Evolutionary conservation across 768 basidiomycete species (phyloP), one percentile per base, ranked within the genome.

Genomic region (Mycena leptocephala): DNA sequence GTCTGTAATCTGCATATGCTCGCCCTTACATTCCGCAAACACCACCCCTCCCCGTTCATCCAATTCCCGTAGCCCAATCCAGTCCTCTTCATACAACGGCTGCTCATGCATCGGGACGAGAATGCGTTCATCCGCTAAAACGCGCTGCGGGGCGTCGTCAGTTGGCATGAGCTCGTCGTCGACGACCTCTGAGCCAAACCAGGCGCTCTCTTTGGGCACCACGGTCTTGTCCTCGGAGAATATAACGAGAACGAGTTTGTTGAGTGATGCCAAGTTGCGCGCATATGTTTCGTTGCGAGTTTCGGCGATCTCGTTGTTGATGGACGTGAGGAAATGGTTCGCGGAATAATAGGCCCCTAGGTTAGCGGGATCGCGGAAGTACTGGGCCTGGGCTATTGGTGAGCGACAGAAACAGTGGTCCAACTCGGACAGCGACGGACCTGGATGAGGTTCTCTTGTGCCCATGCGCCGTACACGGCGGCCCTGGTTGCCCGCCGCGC

Each of bases 121-220:
- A 1, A 43, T 69, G 32, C 76, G 81, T 1, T 71, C 76, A 8
- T 37, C 30, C 32, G 76, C 65, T 37, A 56, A 75, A 46, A 70
- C 56, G 24, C 73, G 62, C 26, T 75, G 74, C 43, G 80, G 70
- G 26, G 63, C 62, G 24, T 66, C 62, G 8, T 3, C 28, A 33
- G 20, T 39, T 4, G 7, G 11, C 6, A 69, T 74, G 10, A 43
- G 13, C 22, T 85, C 85, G 22, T 89, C 87, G 24, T 86, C 84
- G 28, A 83, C 85, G 2, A 87, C 88, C 79, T 94, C 93, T 4
- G 94, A 93, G 8, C 95, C 95, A 83, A 97, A 97, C 96, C 95
- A 96, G 14, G 94, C 86, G 79, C 91, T 95, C 84, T 96, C 95
- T 83, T 95, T 95, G 0, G 96, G 96, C 24, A 96, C 88, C 28